A percentile compares a stretch with the other conserved stretches of the same genome.
Evolutionary conservation across 768 basidiomycete species (phyloP).

Genomic region (Psilocybe cubensis): DNA sequence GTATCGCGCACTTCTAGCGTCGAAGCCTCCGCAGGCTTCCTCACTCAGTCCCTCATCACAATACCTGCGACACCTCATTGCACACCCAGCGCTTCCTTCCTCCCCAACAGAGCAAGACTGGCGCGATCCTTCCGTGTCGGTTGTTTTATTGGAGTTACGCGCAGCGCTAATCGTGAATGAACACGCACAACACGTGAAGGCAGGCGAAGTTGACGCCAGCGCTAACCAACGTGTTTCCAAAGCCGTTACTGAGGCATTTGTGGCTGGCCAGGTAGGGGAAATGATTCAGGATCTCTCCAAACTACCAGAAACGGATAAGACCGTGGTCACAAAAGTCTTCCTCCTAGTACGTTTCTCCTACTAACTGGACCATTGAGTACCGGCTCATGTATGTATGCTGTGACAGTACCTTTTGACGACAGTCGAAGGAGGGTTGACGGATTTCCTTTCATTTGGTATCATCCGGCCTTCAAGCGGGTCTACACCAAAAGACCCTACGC

Average conservation of each 20-base stretch:
- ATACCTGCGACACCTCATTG: conserved; percentile 59
- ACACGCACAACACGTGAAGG: conserved; percentile 35
- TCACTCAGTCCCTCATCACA: conserved; percentile 49
- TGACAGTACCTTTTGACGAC: conserved; percentile 66
- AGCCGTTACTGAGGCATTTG: conserved; percentile 71
- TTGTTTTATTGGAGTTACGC: conserved; percentile 63
- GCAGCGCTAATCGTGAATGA: conserved; percentile 63
- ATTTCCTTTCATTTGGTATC: conserved; percentile 61
- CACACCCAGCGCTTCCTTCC: conserved; percentile 20
- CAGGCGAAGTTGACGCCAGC: conserved; percentile 51
- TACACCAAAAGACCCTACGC: conserved; percentile 42
- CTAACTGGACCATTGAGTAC: neutral
- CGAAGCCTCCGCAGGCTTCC: conserved; percentile 26
- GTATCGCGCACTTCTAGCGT: conserved; percentile 38
- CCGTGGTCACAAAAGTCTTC: conserved; percentile 40
- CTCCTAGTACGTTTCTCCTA: conserved; percentile 40
- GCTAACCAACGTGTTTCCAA: conserved; percentile 60
- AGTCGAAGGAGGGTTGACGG: conserved; percentile 56
- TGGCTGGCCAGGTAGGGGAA: conserved; percentile 56
- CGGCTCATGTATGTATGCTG: neutral
- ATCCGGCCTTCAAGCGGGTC: conserved; percentile 25
- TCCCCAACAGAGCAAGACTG: conserved; percentile 25
- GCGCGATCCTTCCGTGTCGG: conserved; percentile 40
- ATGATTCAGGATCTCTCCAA: conserved; percentile 42
- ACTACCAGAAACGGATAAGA: conserved; percentile 27